Percentiles rank a stretch among this genome's conserved stretches.
Evolutionary conservation across 2,329 filamentous ascomycete genomes (phyloP).

Genomic region (Fusarium piperis): DNA sequence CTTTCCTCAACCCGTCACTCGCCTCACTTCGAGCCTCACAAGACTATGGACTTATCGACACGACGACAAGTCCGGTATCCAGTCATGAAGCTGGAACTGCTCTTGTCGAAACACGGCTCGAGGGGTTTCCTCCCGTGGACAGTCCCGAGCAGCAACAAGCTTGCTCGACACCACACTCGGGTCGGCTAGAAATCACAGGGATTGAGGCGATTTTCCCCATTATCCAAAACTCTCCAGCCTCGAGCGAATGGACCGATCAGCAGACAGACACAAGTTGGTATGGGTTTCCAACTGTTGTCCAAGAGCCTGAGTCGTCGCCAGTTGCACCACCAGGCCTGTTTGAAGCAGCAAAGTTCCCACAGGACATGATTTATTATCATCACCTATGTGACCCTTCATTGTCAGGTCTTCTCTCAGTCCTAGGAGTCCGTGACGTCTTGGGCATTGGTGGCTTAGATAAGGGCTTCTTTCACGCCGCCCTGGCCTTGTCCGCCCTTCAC

Average conservation of each 20-base stretch:
- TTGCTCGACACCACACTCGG: not conserved
- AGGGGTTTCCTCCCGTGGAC: not conserved
- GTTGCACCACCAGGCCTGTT: slow-evolving; percentile 17
- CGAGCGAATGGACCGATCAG: not conserved
- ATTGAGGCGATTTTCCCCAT: not conserved
- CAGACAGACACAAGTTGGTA: not conserved
- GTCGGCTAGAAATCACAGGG: not conserved
- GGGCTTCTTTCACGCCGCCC: slow-evolving; percentile 25
- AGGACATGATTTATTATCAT: slow-evolving; percentile 33
- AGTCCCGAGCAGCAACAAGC: not conserved
- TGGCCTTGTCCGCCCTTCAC: slow-evolving; percentile 21
- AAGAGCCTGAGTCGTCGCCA: not conserved
- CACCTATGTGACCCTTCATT: slow-evolving; percentile 18
- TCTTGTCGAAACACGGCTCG: not conserved
- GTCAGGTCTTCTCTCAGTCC: slow-evolving; percentile 11
- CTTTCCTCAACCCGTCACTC: not conserved
- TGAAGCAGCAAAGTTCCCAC: slow-evolving; percentile 20
- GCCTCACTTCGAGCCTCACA: not conserved
- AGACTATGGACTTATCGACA: not conserved
- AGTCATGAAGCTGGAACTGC: not conserved
- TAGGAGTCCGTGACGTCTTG: slow-evolving; percentile 20
- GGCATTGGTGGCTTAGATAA: not conserved
- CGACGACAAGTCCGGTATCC: not conserved
- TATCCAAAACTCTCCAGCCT: not conserved
- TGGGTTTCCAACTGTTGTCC: not conserved